phyloP scores from a whole-genome alignment of 1,139 yeast genomes.

The Kodamaea anthophila region DNA sequence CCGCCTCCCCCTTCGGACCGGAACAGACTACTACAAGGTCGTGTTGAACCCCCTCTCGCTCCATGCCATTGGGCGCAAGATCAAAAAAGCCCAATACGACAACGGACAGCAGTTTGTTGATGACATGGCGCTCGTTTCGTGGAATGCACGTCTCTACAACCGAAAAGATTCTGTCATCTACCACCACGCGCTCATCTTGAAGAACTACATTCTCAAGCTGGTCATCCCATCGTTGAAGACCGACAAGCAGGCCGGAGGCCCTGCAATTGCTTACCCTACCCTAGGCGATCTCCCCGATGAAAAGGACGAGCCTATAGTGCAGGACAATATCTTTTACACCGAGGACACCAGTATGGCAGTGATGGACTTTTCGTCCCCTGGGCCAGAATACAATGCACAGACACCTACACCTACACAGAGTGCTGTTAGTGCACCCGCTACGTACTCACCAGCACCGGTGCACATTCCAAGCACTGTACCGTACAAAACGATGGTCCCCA shows the following conservation, averaged over 20 bases:
- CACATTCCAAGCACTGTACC: constrained; percentile 4
- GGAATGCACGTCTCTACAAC: constrained; percentile 87
- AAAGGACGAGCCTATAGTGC: constrained; percentile 17
- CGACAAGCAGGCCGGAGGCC: constrained; percentile 38
- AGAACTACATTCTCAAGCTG: constrained; percentile 48
- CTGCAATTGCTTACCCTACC: constrained; percentile 55
- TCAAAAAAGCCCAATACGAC: constrained; percentile 48
- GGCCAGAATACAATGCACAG: constrained; percentile 4
- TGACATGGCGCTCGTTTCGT: constrained; percentile 76
- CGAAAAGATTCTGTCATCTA: constrained; percentile 63
- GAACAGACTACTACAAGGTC: constrained; percentile 41
- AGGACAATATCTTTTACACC: constrained; percentile 8
- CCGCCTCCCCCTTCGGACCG: constrained; percentile 46
- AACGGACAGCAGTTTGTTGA: constrained; percentile 62
- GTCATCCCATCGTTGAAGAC: constrained; percentile 49
- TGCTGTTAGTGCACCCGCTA: background rate
- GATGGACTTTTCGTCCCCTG: constrained; percentile 4
- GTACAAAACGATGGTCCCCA: constrained; percentile 6
- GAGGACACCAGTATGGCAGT: constrained; percentile 4
- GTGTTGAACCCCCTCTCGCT: constrained; percentile 39
- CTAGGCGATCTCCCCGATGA: constrained; percentile 70
- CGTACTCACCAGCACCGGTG: constrained; percentile 3
- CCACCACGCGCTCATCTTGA: constrained; percentile 66
- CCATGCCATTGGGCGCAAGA: constrained; percentile 34
- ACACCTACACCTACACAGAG: constrained; percentile 6